Base-by-base conservation (phyloP, 108 stramenopile species). In the Epithemia pelagica region DNA sequence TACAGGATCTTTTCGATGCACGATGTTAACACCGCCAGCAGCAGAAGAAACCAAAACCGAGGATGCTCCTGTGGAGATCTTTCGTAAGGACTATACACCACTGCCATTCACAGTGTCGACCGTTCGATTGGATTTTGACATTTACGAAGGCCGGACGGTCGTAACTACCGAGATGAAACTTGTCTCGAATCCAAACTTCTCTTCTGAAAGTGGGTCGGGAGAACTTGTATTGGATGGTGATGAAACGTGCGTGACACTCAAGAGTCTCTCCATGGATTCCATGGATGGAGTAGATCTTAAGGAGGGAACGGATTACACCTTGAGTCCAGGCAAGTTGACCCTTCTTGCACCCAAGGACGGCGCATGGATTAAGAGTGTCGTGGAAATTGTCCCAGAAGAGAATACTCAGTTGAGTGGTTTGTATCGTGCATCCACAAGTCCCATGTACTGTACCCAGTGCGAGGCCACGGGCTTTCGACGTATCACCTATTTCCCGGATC, bases 401-500 rank as follows among this genome's bases (percentile, higher is more conserved):
- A 97, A 97, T 75, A 96, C 95, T 2, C 87, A 90, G 71, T 71
- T 98, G 8, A 69, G 71, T 22, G 98, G 98, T 37, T 74, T 99
- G 28, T 99, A 99, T 87, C 90, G 92, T 69, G 27, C 22, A 30
- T 23, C 22, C 15, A 71, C 71, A 32, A 83, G 86, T 27, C 60
- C 75, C 55, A 90, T 92, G 89, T 96, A 93, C 58, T 98, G 95
- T 78, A 95, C 97, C 2, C 60, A 70, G 25, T 77, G 73, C 55
- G 76, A 92, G 61, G 91, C 91, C 32, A 87, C 86, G 86, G 91
- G 91, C 22, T 87, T 90, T 64, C 80, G 95, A 2, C 82, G 95
- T 15, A 96, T 98, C 72, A 96, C 95, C 21, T 97, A 85, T 71
- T 95, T 86, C 63, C 86, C 92, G 15, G 98, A 99, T 74, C 84